Conservation (phyloP, 768 basidiomycete species). For the Russula dissimulans region DNA sequence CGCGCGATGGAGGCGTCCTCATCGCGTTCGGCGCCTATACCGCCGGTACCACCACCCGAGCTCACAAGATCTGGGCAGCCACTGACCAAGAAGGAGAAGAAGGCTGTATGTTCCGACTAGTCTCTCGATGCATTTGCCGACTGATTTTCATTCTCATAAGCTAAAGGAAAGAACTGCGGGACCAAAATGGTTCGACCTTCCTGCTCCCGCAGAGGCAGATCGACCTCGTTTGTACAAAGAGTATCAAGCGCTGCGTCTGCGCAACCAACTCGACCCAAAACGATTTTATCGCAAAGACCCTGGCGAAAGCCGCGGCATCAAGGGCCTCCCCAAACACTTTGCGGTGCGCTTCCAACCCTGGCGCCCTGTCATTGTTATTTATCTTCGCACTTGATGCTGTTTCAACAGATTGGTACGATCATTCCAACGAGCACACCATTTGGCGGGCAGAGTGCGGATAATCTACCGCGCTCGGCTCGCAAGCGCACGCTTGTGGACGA, state of each 20-base stretch:
- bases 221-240: conserved; percentile 73
- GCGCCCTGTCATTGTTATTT: background rate
- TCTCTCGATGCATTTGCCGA: background rate
- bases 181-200: conserved; percentile 80
- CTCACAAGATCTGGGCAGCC: conserved; percentile 53
- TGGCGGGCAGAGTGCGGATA: conserved; percentile 57
- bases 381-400: conserved; percentile 10
- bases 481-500: conserved; percentile 86
- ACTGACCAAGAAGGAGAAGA: conserved; percentile 63
- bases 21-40: conserved; percentile 41
- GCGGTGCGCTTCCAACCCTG: conserved; percentile 44
- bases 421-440: conserved; percentile 64
- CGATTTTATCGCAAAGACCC: conserved; percentile 84
- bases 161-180: conserved; percentile 66
- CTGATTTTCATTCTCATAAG: conserved; percentile 30
- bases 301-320: conserved; percentile 76
- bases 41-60: conserved; percentile 54
- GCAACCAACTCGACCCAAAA: conserved; percentile 87
- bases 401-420: conserved; percentile 66
- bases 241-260: conserved; percentile 77
- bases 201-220: conserved; percentile 72
- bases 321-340: conserved; percentile 81
- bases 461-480: conserved; percentile 56
- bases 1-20: conserved; percentile 43
- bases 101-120: conserved; percentile 42